phyloP scores from a whole-genome alignment of 257 asterid genomes.

The Solanum clarkiae region DNA sequence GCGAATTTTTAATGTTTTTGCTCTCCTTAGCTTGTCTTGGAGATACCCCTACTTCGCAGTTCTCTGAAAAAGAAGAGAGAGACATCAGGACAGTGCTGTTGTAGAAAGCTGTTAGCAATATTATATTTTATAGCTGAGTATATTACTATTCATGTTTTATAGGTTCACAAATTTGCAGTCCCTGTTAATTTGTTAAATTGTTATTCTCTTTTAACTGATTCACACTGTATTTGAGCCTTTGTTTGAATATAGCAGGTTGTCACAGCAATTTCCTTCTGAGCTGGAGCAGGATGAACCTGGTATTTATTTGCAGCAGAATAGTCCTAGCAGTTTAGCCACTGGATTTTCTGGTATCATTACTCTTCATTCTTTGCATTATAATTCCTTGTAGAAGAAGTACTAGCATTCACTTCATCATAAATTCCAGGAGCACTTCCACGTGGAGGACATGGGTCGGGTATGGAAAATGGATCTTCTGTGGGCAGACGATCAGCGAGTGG shows the following conservation, averaged over 20 bases:
- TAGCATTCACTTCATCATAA: conserved; percentile 1
- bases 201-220: neutral
- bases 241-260: conserved; percentile 30
- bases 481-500: conserved; percentile 42
- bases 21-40: neutral
- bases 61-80: neutral
- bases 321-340: conserved; percentile 38
- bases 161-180: neutral
- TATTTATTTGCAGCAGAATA: conserved; percentile 40
- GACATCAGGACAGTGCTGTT: neutral
- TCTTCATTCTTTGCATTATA: neutral
- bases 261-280: conserved; percentile 53
- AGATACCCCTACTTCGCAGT: neutral
- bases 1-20: conserved; percentile 1
- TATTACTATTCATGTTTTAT: neutral
- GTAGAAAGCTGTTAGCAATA: neutral
- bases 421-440: conserved; percentile 44
- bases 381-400: conserved; percentile 5
- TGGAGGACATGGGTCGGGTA: conserved; percentile 28
- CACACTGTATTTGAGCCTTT: neutral
- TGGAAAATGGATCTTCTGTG: conserved; percentile 37
- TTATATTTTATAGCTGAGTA: neutral
- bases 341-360: conserved; percentile 68
- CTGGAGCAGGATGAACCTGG: conserved; percentile 58
- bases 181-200: neutral